A percentile compares a stretch with the other conserved stretches of the same genome.
These are phyloP conservation scores for Silene conica DNA, from an alignment of 148 eudicot species.

Conservation along the genomic window DNA sequence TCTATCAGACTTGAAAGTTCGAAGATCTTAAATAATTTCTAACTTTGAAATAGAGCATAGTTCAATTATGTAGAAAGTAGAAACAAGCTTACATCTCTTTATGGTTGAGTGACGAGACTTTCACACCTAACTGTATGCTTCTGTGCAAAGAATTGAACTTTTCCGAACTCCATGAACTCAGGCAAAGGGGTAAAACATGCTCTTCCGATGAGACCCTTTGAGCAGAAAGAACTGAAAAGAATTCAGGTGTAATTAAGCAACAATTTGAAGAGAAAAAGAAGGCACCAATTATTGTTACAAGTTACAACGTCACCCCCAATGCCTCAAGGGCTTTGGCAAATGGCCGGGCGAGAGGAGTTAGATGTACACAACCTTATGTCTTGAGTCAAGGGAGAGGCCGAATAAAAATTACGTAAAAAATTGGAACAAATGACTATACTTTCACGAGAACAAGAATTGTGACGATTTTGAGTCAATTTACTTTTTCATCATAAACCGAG, in stretches of 20 bases:
- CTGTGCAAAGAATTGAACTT: constrained; percentile 35
- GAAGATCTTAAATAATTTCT: constrained; percentile 1
- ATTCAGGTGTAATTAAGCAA: constrained; percentile 14
- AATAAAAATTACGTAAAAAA: not conserved
- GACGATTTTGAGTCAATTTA: not conserved
- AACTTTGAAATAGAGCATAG: not conserved
- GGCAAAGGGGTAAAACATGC: constrained; percentile 80
- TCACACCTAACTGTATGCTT: constrained; percentile 56
- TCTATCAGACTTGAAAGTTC: not conserved
- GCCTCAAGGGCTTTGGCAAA: too few species aligned
- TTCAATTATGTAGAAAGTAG: constrained; percentile 1
- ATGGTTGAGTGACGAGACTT: constrained; percentile 63
- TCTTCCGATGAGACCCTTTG: constrained; percentile 66
- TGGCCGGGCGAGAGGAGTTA: not conserved
- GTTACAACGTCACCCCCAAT: too few species aligned
- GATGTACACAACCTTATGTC: not conserved
- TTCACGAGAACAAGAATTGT: too few species aligned
- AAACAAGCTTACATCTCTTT: constrained; percentile 56
- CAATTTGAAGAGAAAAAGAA: not conserved
- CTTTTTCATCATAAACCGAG: not conserved
- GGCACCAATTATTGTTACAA: too few species aligned
- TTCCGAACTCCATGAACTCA: constrained; percentile 53
- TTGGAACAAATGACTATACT: not conserved
- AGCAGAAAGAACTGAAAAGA: constrained; percentile 61
- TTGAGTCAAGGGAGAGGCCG: not conserved